Conservation (phyloP, 1,284 basidiomycete species). For the Sporisorium graminicola region DNA sequence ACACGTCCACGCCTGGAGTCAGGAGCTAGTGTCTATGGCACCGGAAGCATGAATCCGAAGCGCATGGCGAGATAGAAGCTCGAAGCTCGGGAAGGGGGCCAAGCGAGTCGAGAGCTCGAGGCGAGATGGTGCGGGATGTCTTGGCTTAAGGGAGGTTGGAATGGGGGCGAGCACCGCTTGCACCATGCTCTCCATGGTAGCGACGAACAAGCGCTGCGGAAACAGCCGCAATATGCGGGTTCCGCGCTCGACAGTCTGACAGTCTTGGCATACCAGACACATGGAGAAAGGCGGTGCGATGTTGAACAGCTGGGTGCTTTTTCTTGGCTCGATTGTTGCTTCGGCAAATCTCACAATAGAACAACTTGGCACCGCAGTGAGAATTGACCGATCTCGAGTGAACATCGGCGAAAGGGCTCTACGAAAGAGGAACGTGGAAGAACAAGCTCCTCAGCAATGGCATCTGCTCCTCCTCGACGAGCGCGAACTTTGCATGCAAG, state of each 20-base stretch:
- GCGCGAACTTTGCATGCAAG: neutral
- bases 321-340: neutral
- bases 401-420: neutral
- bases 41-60: too few species aligned
- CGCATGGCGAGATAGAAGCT: too few species aligned
- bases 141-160: neutral
- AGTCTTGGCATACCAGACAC: neutral
- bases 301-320: neutral
- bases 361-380: neutral
- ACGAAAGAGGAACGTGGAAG: too few species aligned
- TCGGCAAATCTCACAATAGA: constrained; percentile 4
- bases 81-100: too few species aligned
- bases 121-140: neutral
- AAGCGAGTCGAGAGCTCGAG: neutral
- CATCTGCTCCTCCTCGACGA: too few species aligned
- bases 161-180: neutral
- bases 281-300: neutral
- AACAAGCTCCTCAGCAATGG: too few species aligned
- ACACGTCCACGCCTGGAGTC: too few species aligned
- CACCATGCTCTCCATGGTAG: neutral
- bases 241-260: neutral
- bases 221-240: neutral
- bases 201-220: neutral
- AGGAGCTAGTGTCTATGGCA: too few species aligned
- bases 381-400: constrained; percentile 9